Base-by-base conservation (phyloP, 2,329 filamentous ascomycete genomes). In the Colletotrichum lentis region DNA sequence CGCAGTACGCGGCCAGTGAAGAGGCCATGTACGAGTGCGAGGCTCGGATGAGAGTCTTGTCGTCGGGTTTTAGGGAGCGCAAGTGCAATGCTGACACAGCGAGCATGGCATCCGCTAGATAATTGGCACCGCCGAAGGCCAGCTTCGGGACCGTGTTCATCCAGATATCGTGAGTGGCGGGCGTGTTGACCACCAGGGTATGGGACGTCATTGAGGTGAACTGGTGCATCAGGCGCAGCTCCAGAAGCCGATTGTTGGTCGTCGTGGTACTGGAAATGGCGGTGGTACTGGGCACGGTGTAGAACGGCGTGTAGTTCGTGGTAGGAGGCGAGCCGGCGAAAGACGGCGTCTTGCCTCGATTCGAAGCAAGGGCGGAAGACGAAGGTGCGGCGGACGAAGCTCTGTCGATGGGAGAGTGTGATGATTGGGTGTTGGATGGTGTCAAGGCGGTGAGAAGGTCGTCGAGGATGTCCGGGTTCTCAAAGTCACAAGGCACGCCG, bases 1-100 rank as follows among this genome's bases (percentile, higher is more conserved):
- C 80, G 68, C 86, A 86, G 73, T 90, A 90, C 65, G 88, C 84
- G 46, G 85, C 83, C 47, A 90, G 79, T 3, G 87, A 86, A 14
- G 88, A 88, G 3, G 87, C 87, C 80, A 89, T 88, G 74, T 90
- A 90, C 18, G 85, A 83, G 74, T 90, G 88, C 2, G 86, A 89
- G 12, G 88, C 88, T 62, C 85, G 84, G 50, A 88, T 80, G n/a
- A 90, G 77, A 46, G 83, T 82, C 72, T 83, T 84, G 73, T 90
- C 87, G n/a, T 86, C 79, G 1, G 88, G 88, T 11, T 80, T 74
- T 50, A 83, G 76, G 35, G 85, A 84, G 37, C 88, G 84, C 63
- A 90, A 77, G 72, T 91, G 89, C 27, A 90, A 80, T 11, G 88
- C 88, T 3, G 88, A 85, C 3, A 91, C 84, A 58, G 88, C 88